A percentile compares a stretch with the other conserved stretches of the same genome.
Evolutionary conservation across 306 rosid species (phyloP).

Genomic region (Leucaena leucocephala): DNA sequence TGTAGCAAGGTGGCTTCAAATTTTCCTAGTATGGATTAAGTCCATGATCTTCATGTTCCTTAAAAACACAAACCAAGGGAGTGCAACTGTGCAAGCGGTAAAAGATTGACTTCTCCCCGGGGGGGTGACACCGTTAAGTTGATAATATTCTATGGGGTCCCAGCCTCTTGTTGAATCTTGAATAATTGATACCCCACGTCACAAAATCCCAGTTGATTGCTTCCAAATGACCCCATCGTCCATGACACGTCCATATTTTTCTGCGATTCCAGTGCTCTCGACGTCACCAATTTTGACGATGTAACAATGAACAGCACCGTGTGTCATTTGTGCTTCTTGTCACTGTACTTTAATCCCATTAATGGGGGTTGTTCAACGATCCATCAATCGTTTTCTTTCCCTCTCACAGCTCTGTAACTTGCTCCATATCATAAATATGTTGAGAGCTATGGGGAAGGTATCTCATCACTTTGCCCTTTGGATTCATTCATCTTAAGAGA

Average conservation of each 20-base stretch:
- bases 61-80: not conserved
- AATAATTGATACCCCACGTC: conserved; percentile 21
- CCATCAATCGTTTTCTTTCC: conserved; percentile 33
- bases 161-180: not conserved
- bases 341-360: conserved; percentile 28
- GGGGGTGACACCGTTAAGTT: not conserved
- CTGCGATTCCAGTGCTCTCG: not conserved
- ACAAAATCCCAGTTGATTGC: not conserved
- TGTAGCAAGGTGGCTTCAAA: not conserved
- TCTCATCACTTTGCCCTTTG: not conserved
- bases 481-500: conserved; percentile 16
- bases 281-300: conserved; percentile 28
- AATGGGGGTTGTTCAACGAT: conserved; percentile 9
- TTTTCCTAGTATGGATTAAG: not conserved
- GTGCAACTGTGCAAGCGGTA: not conserved
- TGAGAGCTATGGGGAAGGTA: not conserved
- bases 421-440: conserved; percentile 27
- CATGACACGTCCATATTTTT: not conserved
- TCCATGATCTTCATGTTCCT: not conserved
- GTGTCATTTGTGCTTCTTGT: conserved; percentile 11
- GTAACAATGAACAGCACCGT: conserved; percentile 10
- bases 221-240: not conserved
- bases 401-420: not conserved
- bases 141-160: not conserved
- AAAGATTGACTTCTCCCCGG: not conserved